These are phyloP conservation scores for Lepraria neglecta DNA, from an alignment of 495 filamentous ascomycete genomes.

Conservation along the genomic window DNA sequence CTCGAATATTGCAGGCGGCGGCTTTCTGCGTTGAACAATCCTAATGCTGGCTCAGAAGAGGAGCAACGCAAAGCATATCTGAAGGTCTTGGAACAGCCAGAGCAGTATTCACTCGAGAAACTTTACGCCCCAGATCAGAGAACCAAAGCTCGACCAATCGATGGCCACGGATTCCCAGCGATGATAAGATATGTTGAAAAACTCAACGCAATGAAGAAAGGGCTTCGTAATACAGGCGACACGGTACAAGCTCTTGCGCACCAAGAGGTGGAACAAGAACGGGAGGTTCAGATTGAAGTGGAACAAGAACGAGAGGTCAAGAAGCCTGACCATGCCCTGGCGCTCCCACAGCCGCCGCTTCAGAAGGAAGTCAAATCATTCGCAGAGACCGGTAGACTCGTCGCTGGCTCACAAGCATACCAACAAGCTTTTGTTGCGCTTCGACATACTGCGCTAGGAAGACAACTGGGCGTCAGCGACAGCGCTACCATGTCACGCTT, in stretches of 20 bases:
- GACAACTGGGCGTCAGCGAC: constrained; percentile 32
- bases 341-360: constrained; percentile 33
- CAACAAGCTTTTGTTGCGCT: constrained; percentile 35
- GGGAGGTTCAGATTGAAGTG: constrained; percentile 39
- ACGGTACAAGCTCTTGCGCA: constrained; percentile 35
- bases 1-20: constrained; percentile 46
- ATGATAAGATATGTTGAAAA: constrained; percentile 30
- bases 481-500: constrained; percentile 27
- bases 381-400: constrained; percentile 35
- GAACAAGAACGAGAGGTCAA: constrained; percentile 39
- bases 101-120: constrained; percentile 42
- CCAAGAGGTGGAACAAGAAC: constrained; percentile 44
- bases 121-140: constrained; percentile 37
- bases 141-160: constrained; percentile 10
- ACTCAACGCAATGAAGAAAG: constrained; percentile 27
- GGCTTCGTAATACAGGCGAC: constrained; percentile 29
- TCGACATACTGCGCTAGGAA: constrained; percentile 31
- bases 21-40: constrained; percentile 29
- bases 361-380: constrained; percentile 37
- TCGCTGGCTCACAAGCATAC: constrained; percentile 25
- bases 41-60: constrained; percentile 30
- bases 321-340: constrained; percentile 26
- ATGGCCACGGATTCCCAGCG: constrained; percentile 14
- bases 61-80: constrained; percentile 37
- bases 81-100: constrained; percentile 34